Evolutionary conservation across 2,329 filamentous ascomycete species (phyloP).

Genomic region (Pseudopyrenochaeta lycopersici): DNA sequence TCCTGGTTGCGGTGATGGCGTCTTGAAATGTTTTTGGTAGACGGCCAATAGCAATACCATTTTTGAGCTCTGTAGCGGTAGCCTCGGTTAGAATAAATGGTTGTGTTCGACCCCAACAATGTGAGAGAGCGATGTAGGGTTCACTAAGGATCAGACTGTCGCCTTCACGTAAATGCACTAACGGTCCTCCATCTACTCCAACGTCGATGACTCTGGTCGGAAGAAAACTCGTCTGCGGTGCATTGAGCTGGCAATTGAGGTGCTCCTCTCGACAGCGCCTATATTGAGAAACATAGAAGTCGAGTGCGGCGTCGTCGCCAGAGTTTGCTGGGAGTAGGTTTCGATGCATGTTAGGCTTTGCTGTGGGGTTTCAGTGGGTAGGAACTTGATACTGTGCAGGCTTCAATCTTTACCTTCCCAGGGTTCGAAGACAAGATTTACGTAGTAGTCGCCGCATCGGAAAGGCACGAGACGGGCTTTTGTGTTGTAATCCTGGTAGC

Average conservation of each 20-base stretch:
- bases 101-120: neutral
- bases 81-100: neutral
- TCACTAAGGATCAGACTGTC: neutral
- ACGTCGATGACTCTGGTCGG: neutral
- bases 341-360: neutral
- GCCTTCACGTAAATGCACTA: neutral
- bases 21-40: neutral
- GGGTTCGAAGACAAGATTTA: neutral
- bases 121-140: neutral
- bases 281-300: neutral
- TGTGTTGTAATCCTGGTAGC: neutral
- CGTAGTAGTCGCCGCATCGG: neutral
- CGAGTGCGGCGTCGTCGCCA: neutral
- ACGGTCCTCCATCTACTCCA: neutral
- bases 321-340: neutral
- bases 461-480: neutral
- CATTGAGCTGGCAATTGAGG: neutral
- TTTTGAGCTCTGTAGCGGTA: neutral
- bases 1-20: neutral
- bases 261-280: neutral
- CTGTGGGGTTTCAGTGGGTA: neutral
- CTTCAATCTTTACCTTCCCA: neutral
- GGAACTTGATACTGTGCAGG: neutral
- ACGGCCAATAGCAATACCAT: neutral
- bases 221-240: neutral